phyloP scores from a whole-genome alignment of 2,329 filamentous ascomycete species.

The Talaromyces albobiverticillius region DNA sequence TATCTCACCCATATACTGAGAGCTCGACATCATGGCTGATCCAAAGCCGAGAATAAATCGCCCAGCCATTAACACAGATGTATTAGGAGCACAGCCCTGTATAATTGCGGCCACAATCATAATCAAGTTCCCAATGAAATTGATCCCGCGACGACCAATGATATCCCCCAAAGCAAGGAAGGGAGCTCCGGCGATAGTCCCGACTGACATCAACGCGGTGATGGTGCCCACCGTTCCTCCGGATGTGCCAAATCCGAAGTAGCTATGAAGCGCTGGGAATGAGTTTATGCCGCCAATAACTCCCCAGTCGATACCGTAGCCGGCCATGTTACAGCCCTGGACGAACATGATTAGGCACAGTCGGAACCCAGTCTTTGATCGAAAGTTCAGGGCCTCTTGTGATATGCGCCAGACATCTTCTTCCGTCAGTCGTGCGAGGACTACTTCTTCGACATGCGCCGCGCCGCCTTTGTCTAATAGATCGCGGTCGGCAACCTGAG shows the following conservation, averaged over 20 bases:
- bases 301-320: slow-evolving; percentile 50
- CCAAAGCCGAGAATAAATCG: slow-evolving; percentile 39
- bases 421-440: slow-evolving; percentile 45
- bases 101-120: slow-evolving; percentile 45
- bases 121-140: slow-evolving; percentile 46
- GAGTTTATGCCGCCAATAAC: slow-evolving; percentile 50
- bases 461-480: slow-evolving; percentile 4
- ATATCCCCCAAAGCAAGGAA: slow-evolving; percentile 52
- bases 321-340: slow-evolving; percentile 48
- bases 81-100: slow-evolving; percentile 28
- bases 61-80: slow-evolving; percentile 37
- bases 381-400: slow-evolving; percentile 38
- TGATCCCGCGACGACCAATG: slow-evolving; percentile 51
- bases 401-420: slow-evolving; percentile 46
- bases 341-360: slow-evolving; percentile 45
- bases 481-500: slow-evolving; percentile 15
- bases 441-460: slow-evolving; percentile 43
- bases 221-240: slow-evolving; percentile 44
- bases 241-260: slow-evolving; percentile 42
- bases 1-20: slow-evolving; percentile 40
- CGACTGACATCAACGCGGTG: slow-evolving; percentile 50
- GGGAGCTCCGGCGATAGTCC: slow-evolving; percentile 47
- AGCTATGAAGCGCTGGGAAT: slow-evolving; percentile 42
- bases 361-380: slow-evolving; percentile 42
- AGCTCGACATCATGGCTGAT: slow-evolving; percentile 35